Evolutionary conservation across 208 protist genomes (phyloP).

Genomic region (Blechomonas ayalai): DNA sequence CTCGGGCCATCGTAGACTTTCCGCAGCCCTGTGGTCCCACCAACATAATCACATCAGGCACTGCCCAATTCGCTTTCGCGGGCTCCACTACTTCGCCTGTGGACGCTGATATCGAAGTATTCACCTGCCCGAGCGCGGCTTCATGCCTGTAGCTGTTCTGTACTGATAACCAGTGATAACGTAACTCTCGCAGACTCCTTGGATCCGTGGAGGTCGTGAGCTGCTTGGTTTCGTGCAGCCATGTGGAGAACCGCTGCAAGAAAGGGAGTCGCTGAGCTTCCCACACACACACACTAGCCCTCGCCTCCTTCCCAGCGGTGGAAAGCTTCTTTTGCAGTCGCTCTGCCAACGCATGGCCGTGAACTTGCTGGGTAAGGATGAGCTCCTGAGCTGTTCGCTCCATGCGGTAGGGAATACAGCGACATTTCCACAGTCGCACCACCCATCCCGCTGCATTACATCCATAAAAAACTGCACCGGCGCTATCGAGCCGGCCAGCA

Average conservation of each 20-base stretch:
- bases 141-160: slow-evolving; percentile 30
- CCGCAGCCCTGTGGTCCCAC: slow-evolving; percentile 78
- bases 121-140: not conserved
- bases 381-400: slow-evolving; percentile 69
- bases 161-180: slow-evolving; percentile 48
- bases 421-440: slow-evolving; percentile 72
- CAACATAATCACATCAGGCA: slow-evolving; percentile 45
- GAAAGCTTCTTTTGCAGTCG: slow-evolving; percentile 56
- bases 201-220: slow-evolving; percentile 43
- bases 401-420: slow-evolving; percentile 35
- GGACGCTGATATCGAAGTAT: not conserved
- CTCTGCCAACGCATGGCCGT: slow-evolving; percentile 22
- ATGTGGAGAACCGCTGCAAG: slow-evolving; percentile 50
- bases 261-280: slow-evolving; percentile 39
- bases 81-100: not conserved
- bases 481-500: slow-evolving; percentile 30
- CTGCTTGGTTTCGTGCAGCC: slow-evolving; percentile 52
- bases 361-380: slow-evolving; percentile 57
- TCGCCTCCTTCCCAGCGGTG: slow-evolving; percentile 29
- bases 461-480: slow-evolving; percentile 73
- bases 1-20: slow-evolving; percentile 72
- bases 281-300: slow-evolving; percentile 40
- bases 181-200: slow-evolving; percentile 26
- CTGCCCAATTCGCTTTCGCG: not conserved
- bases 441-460: slow-evolving; percentile 23